Evolutionary conservation across 208 protist species (phyloP), one percentile per base, ranked within the genome.

Genomic region (Crithidia acanthocephali): DNA sequence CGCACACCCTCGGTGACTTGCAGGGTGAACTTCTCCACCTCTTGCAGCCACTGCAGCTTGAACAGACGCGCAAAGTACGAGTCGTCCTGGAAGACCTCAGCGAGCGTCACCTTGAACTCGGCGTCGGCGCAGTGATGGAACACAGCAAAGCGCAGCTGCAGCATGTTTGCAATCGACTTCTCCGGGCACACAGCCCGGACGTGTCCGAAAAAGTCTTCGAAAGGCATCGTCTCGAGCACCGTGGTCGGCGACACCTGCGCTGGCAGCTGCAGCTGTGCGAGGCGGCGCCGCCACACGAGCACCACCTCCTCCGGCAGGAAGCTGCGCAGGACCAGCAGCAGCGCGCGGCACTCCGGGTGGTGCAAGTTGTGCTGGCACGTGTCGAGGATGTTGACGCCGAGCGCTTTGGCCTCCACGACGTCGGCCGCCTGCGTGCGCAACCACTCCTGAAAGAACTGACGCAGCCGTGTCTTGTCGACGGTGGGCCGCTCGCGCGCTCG

Each of bases 11-110:
- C 88, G 18, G 91, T 79, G 10, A 91, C 87, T 11, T 68, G 67
- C 37, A 96, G 66, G 1, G 92, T 94, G 62, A 93, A 92, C 63
- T 74, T 72, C 68, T 94, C 92, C 35, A 94, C 85, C 58, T 93
- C 88, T 23, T 75, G 72, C 52, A 90, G 48, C 57, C 88, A 85
- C 61, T 94, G 89, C 51, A 78, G 68, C 60, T 85, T 89, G 40
- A 96, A 76, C 10, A 93, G 61, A 22, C 37, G 53, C 9, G 90
- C 59, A 82, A 97, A 95, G 68, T 85, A 75, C n/a, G 86, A 81
- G 68, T 89, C 74, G 2, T 85, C 62, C 7, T 68, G 33, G 20
- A 77, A 69, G 6, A 74, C 25, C 22, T 30, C 33, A 6, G 16
- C 16, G n/a, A 74, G 42, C 25, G 60, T 60, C 23, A 76, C 75